Evolutionary conservation across 768 basidiomycete genomes (phyloP).

Genomic region (Mycena epipterygia): DNA sequence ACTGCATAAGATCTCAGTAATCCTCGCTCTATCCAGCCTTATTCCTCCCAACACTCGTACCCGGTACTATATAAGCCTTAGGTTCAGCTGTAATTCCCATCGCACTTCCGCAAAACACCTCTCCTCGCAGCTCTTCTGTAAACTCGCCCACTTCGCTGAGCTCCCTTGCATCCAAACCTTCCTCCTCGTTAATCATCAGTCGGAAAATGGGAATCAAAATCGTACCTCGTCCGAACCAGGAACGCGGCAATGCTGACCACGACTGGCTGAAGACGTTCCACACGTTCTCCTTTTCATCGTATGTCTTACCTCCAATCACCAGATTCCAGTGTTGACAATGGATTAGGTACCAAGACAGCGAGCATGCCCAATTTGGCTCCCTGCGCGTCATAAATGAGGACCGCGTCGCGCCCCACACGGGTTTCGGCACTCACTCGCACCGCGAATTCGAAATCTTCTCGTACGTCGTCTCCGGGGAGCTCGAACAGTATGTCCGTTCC

Average conservation of each 20-base stretch:
- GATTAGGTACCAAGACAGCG: not conserved
- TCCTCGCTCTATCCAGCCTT: too few relatives aligned
- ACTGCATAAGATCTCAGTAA: too few relatives aligned
- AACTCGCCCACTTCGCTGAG: too few relatives aligned
- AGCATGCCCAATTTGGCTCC: constrained; percentile 63
- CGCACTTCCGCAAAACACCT: too few relatives aligned
- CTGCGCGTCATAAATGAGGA: constrained; percentile 95
- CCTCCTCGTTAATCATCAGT: too few relatives aligned
- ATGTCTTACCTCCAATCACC: not conserved
- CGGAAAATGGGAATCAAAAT: constrained; percentile 52
- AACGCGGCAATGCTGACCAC: constrained; percentile 80
- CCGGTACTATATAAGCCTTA: too few relatives aligned
- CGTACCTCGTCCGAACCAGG: constrained; percentile 66
- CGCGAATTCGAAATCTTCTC: constrained; percentile 93
- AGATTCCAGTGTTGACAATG: not conserved
- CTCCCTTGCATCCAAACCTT: too few relatives aligned
- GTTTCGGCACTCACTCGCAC: constrained; percentile 90
- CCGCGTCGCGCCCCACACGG: constrained; percentile 79
- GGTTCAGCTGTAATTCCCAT: too few relatives aligned
- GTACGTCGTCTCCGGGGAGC: constrained; percentile 82
- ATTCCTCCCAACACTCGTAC: too few relatives aligned
- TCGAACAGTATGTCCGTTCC: constrained; percentile 85
- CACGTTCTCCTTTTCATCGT: constrained; percentile 12
- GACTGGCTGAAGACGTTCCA: constrained; percentile 91
- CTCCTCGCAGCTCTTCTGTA: too few relatives aligned